Conservation (phyloP, 2,329 filamentous ascomycete species). For the Waltergamsia citrina region DNA sequence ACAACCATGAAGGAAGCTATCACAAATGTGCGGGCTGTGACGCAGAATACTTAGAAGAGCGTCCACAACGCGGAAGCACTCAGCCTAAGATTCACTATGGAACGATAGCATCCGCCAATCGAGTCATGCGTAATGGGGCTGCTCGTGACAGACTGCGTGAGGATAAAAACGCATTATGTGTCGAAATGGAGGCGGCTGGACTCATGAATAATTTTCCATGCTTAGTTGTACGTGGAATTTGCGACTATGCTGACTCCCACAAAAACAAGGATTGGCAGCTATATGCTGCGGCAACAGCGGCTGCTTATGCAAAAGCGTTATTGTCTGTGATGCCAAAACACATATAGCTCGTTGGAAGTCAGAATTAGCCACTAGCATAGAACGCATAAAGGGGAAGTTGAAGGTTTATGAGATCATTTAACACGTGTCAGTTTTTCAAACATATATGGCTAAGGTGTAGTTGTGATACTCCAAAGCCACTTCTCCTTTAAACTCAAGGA, state of each 20-base stretch:
- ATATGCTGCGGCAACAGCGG: constrained; percentile 14
- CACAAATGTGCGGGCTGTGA: not conserved
- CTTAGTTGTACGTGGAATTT: constrained; percentile 22
- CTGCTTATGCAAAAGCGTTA: constrained; percentile 11
- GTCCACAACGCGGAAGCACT: constrained; percentile 3
- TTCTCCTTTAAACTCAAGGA: no score
- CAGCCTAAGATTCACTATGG: constrained; percentile 10
- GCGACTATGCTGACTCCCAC: constrained; percentile 24
- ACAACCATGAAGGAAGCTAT: not conserved
- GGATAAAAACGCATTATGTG: constrained; percentile 9
- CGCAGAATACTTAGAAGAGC: not conserved
- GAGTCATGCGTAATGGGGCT: constrained; percentile 11
- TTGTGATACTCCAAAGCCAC: no score
- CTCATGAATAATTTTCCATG: constrained; percentile 13
- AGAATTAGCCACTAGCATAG: no score
- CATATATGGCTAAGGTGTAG: no score
- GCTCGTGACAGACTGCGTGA: constrained; percentile 12
- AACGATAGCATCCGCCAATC: constrained; percentile 7
- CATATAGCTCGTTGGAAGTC: no score
- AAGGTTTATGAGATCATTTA: no score
- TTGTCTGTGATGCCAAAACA: not conserved
- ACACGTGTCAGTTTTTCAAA: no score
- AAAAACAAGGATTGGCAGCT: constrained; percentile 19
- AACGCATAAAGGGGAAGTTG: no score
- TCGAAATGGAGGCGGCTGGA: constrained; percentile 7